Base-by-base conservation (phyloP, 1,139 yeast genomes). In the Pichia sp. region DNA sequence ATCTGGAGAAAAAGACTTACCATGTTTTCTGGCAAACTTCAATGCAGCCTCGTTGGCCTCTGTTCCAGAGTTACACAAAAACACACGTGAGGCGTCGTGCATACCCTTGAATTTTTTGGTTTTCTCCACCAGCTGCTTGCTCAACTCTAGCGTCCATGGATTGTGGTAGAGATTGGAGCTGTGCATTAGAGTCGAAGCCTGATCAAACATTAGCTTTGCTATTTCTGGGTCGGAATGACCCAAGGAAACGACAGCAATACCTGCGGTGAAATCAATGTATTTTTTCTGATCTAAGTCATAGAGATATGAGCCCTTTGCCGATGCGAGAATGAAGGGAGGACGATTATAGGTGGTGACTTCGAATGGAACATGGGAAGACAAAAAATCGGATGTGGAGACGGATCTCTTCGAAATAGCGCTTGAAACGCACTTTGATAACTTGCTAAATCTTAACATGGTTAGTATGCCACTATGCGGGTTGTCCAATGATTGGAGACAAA, bases 1-100 rank as follows among this genome's bases (percentile, higher is more conserved):
- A 43, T 75, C 77, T 13, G 74, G 76, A 18, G 62, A 55, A 42
- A 76, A 68, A 4, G 73, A 60, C 59, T 82, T 83, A 52, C 96
- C 96, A 63, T 80, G 78, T 67, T 89, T 91, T 66, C 97, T 81
- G 18, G 97, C 97, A 73, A 93, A 93, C 68, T 93, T 93, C 62
- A 93, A 72, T 0, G 99, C 99, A 1, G 98, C 99, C 68, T 93
- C 99, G 65, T 91, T 93, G 52, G 99, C 98, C 70, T 93, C 99
- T 8, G 98, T 85, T 47, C 99, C 99, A 0, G 96, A 86, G 66
- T 91, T 93, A 65, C 95, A 85, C 55, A 93, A 72, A 63, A 93
- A 93, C n/a, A 90, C 96, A 55, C 85, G 75, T 31, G 87, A 74
- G 1, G 96, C 96, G 61, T 83, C 77, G 49, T 74, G 69, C 89